A percentile compares a stretch with the other conserved stretches of the same genome.
Evolutionary conservation across 441 rosid species (phyloP).

Genomic region (Erodium moschatum): DNA sequence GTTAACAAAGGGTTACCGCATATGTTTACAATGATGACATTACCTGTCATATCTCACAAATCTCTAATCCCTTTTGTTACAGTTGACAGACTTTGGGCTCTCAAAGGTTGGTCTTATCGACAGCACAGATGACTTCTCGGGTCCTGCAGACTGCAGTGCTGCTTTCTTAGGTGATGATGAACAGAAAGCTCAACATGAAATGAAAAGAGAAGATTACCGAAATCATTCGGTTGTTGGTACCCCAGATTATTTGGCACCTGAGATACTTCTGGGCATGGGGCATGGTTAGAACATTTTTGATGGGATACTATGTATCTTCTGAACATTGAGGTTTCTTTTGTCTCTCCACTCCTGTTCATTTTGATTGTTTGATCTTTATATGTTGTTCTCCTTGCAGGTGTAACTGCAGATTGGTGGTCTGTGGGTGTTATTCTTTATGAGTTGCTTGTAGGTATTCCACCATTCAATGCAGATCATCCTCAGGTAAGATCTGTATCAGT

Average conservation of each 20-base stretch:
- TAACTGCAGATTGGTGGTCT: constrained; percentile 99
- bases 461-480: constrained; percentile 85
- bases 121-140: constrained; percentile 94
- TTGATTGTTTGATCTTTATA: constrained; percentile 18
- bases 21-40: background rate
- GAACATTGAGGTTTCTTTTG: constrained; percentile 10
- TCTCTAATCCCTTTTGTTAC: constrained; percentile 27
- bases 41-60: constrained; percentile 19
- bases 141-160: constrained; percentile 46
- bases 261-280: constrained; percentile 97
- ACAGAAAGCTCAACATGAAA: constrained; percentile 33
- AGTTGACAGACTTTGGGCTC: constrained; percentile 37
- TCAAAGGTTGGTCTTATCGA: constrained; percentile 94
- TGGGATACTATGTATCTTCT: constrained; percentile 7
- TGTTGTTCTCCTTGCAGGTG: constrained; percentile 38
- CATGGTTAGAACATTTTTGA: constrained; percentile 49
- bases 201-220: constrained; percentile 50
- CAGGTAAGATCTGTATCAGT: constrained; percentile 41
- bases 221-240: constrained; percentile 62
- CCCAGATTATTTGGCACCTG: constrained; percentile 45
- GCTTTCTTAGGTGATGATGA: constrained; percentile 51
- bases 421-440: constrained; percentile 88
- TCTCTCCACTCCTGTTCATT: background rate
- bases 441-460: constrained; percentile 86
- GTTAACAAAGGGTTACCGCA: no score